A percentile compares a stretch with the other conserved stretches of the same genome.
phyloP scores from a whole-genome alignment of 1,284 basidiomycete genomes.

The Ceratobasidium sp. region DNA sequence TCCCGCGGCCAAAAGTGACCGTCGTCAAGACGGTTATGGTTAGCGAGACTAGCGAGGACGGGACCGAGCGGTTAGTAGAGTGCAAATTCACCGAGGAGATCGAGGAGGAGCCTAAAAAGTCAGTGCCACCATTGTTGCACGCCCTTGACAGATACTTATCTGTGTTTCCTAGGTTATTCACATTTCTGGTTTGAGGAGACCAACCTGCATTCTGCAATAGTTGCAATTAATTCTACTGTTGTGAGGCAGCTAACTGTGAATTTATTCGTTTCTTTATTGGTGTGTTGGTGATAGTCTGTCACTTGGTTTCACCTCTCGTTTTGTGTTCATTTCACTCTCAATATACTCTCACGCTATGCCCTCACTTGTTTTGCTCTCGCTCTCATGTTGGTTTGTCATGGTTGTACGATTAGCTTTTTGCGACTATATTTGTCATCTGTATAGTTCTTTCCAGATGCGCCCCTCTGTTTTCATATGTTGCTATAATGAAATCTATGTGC shows the following conservation, averaged over 20 bases:
- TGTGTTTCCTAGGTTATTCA: slow-evolving; percentile 35
- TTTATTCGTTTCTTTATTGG: slow-evolving; percentile 45
- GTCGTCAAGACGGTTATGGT: slow-evolving; percentile 38
- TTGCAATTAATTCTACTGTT: slow-evolving; percentile 42
- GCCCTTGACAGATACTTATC: background rate
- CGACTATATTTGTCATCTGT: slow-evolving; percentile 33
- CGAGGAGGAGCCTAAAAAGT: slow-evolving; percentile 45
- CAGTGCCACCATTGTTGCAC: background rate
- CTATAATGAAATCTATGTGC: slow-evolving; percentile 36
- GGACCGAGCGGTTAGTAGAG: slow-evolving; percentile 29
- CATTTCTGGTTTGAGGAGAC: slow-evolving; percentile 29
- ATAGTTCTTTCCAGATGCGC: slow-evolving; percentile 35
- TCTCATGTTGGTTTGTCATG: slow-evolving; percentile 6
- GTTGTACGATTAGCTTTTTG: slow-evolving; percentile 39
- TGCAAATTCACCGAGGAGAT: slow-evolving; percentile 34
- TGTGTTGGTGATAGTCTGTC: slow-evolving; percentile 16
- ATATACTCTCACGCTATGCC: slow-evolving; percentile 13
- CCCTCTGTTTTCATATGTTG: slow-evolving; percentile 19
- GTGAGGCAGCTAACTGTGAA: slow-evolving; percentile 31
- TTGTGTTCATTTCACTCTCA: slow-evolving; percentile 5
- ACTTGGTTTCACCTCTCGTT: slow-evolving; percentile 11
- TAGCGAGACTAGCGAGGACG: slow-evolving; percentile 16
- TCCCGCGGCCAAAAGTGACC: slow-evolving; percentile 39
- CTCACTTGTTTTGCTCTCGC: slow-evolving; percentile 1
- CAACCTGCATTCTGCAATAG: background rate